Evolutionary conservation across 1,284 basidiomycete genomes (phyloP).

Genomic region (Xerocomus tenax): DNA sequence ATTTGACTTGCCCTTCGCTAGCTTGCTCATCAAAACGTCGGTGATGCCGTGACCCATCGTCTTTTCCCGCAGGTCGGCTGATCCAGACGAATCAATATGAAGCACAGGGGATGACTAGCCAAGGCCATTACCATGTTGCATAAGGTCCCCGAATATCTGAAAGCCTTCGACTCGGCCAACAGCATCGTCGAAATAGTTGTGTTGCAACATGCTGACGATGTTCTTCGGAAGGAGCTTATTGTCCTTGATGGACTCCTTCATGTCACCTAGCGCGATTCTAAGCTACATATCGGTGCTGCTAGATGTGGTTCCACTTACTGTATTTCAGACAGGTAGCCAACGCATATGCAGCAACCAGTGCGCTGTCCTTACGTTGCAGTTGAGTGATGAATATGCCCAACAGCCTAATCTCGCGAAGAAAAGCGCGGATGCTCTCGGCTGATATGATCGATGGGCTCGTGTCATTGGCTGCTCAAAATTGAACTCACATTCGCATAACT

Average conservation of each 20-base stretch:
- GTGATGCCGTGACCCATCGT: conserved; percentile 12
- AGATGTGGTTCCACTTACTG: conserved; percentile 4
- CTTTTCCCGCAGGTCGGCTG: conserved; percentile 17
- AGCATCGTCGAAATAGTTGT: conserved; percentile 26
- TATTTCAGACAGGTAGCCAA: conserved; percentile 14
- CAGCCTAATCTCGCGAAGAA: conserved; percentile 1
- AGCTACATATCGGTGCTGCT: background rate
- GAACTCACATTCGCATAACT: conserved; percentile 12
- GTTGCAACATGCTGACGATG: conserved; percentile 19
- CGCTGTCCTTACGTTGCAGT: conserved; percentile 5
- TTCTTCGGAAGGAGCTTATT: conserved; percentile 10
- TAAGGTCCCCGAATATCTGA: conserved; percentile 23
- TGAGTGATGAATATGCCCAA: conserved; percentile 8
- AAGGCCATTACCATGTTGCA: conserved; percentile 15
- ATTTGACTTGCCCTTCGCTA: conserved; percentile 10
- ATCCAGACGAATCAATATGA: conserved; percentile 2
- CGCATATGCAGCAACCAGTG: conserved; percentile 12
- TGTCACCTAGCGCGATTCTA: conserved; percentile 12
- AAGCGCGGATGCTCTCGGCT: conserved; percentile 6
- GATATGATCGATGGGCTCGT: conserved; percentile 1
- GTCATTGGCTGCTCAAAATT: background rate
- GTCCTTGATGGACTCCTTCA: conserved; percentile 10
- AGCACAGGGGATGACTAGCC: too few relatives aligned
- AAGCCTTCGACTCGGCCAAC: conserved; percentile 25
- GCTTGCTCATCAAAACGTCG: conserved; percentile 15